These are phyloP conservation scores for Silene vulgaris DNA, from an alignment of 179 eudicot species.

Conservation along the genomic window DNA sequence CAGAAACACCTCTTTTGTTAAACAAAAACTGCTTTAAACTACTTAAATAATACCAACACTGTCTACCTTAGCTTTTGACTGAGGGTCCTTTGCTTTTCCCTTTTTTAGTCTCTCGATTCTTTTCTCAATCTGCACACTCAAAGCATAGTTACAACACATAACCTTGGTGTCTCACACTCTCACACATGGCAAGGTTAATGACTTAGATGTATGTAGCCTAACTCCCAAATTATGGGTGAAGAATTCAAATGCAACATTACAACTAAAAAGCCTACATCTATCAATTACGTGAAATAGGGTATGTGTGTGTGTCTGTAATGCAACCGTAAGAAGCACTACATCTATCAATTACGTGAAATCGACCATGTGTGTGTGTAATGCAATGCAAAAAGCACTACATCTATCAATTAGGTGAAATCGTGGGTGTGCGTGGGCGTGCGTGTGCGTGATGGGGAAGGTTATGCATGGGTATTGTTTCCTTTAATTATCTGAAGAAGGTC, in stretches of 20 bases:
- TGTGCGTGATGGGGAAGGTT: no score
- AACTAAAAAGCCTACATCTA: neutral
- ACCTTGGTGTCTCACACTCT: neutral
- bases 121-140: slow-evolving; percentile 84
- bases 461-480: no score
- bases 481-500: no score
- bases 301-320: neutral
- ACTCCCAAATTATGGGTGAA: slow-evolving; percentile 18
- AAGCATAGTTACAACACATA: slow-evolving; percentile 15
- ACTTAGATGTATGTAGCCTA: neutral
- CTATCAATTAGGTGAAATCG: neutral
- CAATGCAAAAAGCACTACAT: slow-evolving; percentile 3
- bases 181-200: neutral
- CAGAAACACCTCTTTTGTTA: neutral
- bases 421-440: neutral
- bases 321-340: slow-evolving; percentile 6
- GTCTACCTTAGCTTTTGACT: slow-evolving; percentile 72
- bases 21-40: neutral
- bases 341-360: neutral
- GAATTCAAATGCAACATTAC: slow-evolving; percentile 6
- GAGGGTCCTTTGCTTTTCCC: slow-evolving; percentile 74
- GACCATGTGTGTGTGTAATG: neutral
- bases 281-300: neutral
- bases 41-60: neutral
- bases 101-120: slow-evolving; percentile 90